A percentile compares a stretch with the other conserved stretches of the same genome.
Conservation (phyloP, 2,329 filamentous ascomycete species). For the Aureobasidium sp. region DNA sequence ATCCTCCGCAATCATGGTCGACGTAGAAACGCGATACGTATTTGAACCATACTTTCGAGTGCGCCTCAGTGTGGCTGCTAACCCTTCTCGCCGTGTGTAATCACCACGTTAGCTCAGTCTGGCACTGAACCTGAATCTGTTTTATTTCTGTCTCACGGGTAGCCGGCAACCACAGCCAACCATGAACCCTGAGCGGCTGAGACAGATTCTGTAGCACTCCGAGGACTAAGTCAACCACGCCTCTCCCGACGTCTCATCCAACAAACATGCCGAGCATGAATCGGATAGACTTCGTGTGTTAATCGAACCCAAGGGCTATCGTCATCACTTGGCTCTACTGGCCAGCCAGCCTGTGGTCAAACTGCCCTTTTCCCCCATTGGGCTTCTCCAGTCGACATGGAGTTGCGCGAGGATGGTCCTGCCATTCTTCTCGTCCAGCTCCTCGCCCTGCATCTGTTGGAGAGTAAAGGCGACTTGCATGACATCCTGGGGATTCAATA, state of each 20-base stretch:
- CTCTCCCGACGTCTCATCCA: conserved; percentile 4
- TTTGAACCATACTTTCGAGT: neutral
- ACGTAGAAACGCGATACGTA: neutral
- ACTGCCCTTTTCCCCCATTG: conserved; percentile 82
- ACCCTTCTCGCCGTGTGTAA: neutral
- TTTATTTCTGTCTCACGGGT: conserved; percentile 4
- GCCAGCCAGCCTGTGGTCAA: conserved; percentile 70
- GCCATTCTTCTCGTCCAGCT: conserved; percentile 33
- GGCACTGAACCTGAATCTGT: neutral
- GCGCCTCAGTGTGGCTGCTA: conserved; percentile 1
- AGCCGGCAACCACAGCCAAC: neutral
- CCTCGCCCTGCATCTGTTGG: conserved; percentile 43
- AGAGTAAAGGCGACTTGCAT: conserved; percentile 56
- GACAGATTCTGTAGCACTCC: conserved; percentile 3
- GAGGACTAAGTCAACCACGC: neutral
- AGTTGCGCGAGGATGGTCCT: conserved; percentile 67
- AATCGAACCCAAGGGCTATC: neutral
- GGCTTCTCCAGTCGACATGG: conserved; percentile 77
- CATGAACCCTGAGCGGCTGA: neutral
- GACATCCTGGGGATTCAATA: conserved; percentile 53
- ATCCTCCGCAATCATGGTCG: neutral
- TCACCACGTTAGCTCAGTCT: neutral
- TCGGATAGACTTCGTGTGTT: neutral
- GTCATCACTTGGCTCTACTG: conserved; percentile 3
- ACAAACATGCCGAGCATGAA: neutral